Evolutionary conservation across 768 basidiomycete species (phyloP).

Genomic region (Russula sp.): DNA sequence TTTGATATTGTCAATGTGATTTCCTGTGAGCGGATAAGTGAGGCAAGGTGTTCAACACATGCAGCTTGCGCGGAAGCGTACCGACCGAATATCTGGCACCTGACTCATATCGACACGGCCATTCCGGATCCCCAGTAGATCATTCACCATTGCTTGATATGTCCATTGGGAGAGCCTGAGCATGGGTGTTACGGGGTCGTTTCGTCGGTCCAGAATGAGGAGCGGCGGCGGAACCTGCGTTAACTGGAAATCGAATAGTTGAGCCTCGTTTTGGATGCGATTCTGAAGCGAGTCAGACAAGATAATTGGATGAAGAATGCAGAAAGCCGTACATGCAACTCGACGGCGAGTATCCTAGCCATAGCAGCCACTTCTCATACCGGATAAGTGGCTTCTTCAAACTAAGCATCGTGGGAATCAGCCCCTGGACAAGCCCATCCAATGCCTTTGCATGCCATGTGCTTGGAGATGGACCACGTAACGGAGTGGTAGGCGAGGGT

Average conservation of each 20-base stretch:
- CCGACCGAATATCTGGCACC: conserved; percentile 80
- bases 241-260: conserved; percentile 86
- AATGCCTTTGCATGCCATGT: conserved; percentile 73
- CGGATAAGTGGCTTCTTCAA: conserved; percentile 92
- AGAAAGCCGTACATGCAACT: conserved; percentile 61
- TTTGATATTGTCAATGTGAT: conserved; percentile 86
- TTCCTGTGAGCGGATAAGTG: conserved; percentile 50
- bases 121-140: conserved; percentile 88
- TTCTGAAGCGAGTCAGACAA: conserved; percentile 43
- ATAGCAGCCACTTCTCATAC: conserved; percentile 87
- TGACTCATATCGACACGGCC: conserved; percentile 81
- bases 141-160: conserved; percentile 99
- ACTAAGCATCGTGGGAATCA: conserved; percentile 83
- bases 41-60: background rate
- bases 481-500: conserved; percentile 53
- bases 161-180: conserved; percentile 99
- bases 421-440: conserved; percentile 67
- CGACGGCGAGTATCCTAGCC: conserved; percentile 83
- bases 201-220: conserved; percentile 89
- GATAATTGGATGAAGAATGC: background rate
- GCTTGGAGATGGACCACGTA: conserved; percentile 69
- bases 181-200: conserved; percentile 95
- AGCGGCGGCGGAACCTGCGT: conserved; percentile 86
- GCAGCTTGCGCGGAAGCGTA: conserved; percentile 32
- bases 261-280: conserved; percentile 70